phyloP scores from a whole-genome alignment of 768 basidiomycete genomes.

The Multifurca ochricompacta region DNA sequence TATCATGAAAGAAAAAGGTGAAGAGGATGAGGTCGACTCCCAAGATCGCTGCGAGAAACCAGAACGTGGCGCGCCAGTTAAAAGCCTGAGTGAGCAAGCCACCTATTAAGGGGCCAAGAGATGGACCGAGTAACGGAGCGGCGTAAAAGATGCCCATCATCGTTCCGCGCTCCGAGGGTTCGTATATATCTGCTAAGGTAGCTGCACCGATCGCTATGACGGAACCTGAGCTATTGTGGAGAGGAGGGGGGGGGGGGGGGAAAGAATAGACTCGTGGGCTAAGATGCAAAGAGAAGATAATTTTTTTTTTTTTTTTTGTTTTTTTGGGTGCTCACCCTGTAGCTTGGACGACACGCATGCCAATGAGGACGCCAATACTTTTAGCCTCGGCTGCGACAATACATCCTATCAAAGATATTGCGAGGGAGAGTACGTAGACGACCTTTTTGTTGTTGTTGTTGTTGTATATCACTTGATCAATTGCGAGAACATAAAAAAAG shows the following conservation, averaged over 20 bases:
- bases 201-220: conserved; percentile 68
- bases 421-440: conserved; percentile 46
- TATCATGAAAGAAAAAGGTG: conserved; percentile 85
- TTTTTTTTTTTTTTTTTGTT: no score
- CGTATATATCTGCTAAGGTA: conserved; percentile 72
- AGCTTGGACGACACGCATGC: conserved; percentile 62
- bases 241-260: no score
- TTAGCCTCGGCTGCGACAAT: conserved; percentile 48
- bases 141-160: conserved; percentile 78
- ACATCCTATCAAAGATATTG: conserved; percentile 47
- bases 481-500: no score
- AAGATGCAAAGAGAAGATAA: no score
- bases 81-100: conserved; percentile 58
- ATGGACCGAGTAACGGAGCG: conserved; percentile 69
- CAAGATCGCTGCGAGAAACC: conserved; percentile 65
- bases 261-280: no score
- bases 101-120: conserved; percentile 62
- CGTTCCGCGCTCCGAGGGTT: conserved; percentile 63
- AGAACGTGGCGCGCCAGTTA: conserved; percentile 77
- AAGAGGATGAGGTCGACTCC: conserved; percentile 45
- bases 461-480: no score
- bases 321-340: conserved; percentile 48
- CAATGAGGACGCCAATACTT: conserved; percentile 51
- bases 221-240: conserved; percentile 45
- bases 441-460: no score